Evolutionary conservation across 1,284 basidiomycete species (phyloP).

Genomic region (Cutaneotrichosporon curvatum): DNA sequence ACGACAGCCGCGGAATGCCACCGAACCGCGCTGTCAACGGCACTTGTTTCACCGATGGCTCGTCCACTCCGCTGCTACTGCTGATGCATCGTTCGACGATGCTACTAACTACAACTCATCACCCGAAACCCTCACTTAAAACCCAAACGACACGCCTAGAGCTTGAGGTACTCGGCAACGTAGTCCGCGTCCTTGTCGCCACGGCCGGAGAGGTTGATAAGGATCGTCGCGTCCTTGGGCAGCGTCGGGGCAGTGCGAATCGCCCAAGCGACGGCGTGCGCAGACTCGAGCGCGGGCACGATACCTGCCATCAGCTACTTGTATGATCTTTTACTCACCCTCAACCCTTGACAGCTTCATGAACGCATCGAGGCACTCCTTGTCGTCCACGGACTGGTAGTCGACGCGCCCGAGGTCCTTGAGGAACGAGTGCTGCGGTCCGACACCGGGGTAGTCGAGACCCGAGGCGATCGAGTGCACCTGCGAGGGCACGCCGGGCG

Average conservation of each 20-base stretch:
- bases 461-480: slow-evolving; percentile 82
- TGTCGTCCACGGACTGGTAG: slow-evolving; percentile 86
- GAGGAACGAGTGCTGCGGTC: slow-evolving; percentile 94
- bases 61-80: too few relatives aligned
- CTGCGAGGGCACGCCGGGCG: slow-evolving; percentile 85
- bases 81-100: too few relatives aligned
- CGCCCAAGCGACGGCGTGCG: slow-evolving; percentile 91
- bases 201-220: slow-evolving; percentile 51
- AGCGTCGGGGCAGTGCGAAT: slow-evolving; percentile 76
- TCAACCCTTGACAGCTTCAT: slow-evolving; percentile 82
- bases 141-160: too few relatives aligned
- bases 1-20: too few relatives aligned
- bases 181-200: slow-evolving; percentile 18
- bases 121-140: too few relatives aligned
- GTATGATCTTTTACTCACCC: slow-evolving; percentile 47
- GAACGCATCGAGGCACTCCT: slow-evolving; percentile 88
- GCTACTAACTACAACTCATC: too few relatives aligned
- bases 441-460: slow-evolving; percentile 41
- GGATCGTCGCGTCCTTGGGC: slow-evolving; percentile 74
- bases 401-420: slow-evolving; percentile 91
- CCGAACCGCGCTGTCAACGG: too few relatives aligned
- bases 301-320: slow-evolving; percentile 55
- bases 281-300: slow-evolving; percentile 91
- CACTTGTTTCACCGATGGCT: too few relatives aligned
- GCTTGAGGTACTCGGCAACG: slow-evolving; percentile 5